These are phyloP conservation scores for Trypanosoma mega DNA, from an alignment of 208 protist species.

Conservation along the genomic window DNA sequence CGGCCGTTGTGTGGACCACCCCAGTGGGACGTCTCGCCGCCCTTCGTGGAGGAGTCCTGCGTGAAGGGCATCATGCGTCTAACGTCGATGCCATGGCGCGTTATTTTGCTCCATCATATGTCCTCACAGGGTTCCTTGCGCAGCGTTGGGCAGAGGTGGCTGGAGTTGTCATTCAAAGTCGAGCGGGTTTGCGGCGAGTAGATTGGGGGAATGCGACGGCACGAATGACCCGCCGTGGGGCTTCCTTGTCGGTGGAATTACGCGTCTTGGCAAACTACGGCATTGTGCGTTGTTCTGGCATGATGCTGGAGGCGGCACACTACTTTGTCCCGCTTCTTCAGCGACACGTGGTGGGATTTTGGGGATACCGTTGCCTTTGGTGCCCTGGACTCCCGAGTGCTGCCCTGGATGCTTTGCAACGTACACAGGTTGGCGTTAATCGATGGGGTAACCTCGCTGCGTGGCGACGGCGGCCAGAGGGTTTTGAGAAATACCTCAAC, in stretches of 20 bases:
- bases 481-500: background rate
- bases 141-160: constrained; percentile 6
- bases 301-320: constrained; percentile 13
- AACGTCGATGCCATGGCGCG: background rate
- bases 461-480: background rate
- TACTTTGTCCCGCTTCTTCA: constrained; percentile 12
- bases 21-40: constrained; percentile 6
- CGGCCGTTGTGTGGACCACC: constrained; percentile 21
- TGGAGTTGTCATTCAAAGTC: constrained; percentile 2
- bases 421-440: constrained; percentile 13
- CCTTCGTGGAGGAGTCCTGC: no score
- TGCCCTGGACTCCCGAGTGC: constrained; percentile 4
- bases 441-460: constrained; percentile 7
- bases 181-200: background rate
- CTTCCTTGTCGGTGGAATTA: constrained; percentile 2
- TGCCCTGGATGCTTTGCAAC: constrained; percentile 12
- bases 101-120: constrained; percentile 13
- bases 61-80: no score
- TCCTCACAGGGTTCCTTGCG: constrained; percentile 1
- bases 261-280: constrained; percentile 10
- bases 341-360: constrained; percentile 4
- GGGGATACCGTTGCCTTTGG: constrained; percentile 11
- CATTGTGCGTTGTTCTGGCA: constrained; percentile 7
- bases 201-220: background rate
- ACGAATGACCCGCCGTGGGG: background rate